These are phyloP conservation scores for Eragrostis curvula DNA, from an alignment of 176 grass and related monocot species.

Conservation along the genomic window DNA sequence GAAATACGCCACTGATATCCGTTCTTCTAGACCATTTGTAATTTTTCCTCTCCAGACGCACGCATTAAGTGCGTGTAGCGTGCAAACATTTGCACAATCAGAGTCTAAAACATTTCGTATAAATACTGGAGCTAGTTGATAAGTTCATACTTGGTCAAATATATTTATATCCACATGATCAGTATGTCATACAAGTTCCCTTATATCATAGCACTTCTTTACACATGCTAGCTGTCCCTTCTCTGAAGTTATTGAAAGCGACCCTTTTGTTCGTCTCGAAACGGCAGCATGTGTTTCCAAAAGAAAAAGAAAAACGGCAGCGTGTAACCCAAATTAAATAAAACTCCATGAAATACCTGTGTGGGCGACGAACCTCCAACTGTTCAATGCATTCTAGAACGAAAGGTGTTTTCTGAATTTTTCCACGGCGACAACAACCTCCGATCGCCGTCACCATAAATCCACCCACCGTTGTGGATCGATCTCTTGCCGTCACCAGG, in stretches of 20 bases:
- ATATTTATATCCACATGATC: too few relatives aligned
- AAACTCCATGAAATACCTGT: background rate
- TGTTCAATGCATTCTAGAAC: conserved; percentile 42
- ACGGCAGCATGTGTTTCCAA: conserved; percentile 2
- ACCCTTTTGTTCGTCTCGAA: background rate
- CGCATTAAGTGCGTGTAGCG: background rate
- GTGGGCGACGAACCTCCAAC: background rate
- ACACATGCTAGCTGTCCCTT: too few relatives aligned
- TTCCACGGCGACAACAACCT: background rate
- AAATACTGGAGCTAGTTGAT: too few relatives aligned
- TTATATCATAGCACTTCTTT: too few relatives aligned
- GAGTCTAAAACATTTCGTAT: too few relatives aligned
- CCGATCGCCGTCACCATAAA: conserved; percentile 21
- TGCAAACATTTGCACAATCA: background rate
- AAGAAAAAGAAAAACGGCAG: too few relatives aligned
- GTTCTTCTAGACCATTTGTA: background rate
- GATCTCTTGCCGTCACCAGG: background rate
- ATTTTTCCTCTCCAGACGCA: background rate
- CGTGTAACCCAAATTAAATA: background rate
- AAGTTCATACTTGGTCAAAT: too few relatives aligned
- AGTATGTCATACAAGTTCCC: too few relatives aligned
- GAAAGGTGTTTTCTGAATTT: background rate
- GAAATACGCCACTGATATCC: background rate
- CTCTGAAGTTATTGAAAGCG: background rate
- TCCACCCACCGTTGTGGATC: conserved; percentile 17